phyloP scores from a whole-genome alignment of 768 basidiomycete species.

The Tylopilus subfusipes region DNA sequence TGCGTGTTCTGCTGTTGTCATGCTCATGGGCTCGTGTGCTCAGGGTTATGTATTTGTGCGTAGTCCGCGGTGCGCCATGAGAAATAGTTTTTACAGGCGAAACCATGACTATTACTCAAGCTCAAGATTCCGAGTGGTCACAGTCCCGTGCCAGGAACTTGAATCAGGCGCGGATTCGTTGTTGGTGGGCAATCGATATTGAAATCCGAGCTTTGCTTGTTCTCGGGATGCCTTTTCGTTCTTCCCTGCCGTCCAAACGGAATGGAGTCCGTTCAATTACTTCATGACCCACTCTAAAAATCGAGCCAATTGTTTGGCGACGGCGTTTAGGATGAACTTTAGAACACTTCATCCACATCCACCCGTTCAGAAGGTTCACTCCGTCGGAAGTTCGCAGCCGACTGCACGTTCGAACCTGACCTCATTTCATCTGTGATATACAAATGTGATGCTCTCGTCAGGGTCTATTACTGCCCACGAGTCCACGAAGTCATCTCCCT shows the following conservation, averaged over 20 bases:
- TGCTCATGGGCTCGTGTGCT: slow-evolving; percentile 7
- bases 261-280: slow-evolving; percentile 7
- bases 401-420: slow-evolving; percentile 15
- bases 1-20: slow-evolving; percentile 17
- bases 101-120: background rate
- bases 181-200: background rate
- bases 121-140: background rate
- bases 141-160: background rate
- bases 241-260: background rate
- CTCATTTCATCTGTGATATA: slow-evolving; percentile 16
- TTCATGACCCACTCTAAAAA: slow-evolving; percentile 1
- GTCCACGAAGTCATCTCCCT: slow-evolving; percentile 4
- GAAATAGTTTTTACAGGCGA: slow-evolving; percentile 12
- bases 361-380: slow-evolving; percentile 6
- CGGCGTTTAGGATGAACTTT: slow-evolving; percentile 17
- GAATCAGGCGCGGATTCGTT: background rate
- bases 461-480: slow-evolving; percentile 2
- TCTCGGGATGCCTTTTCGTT: slow-evolving; percentile 7
- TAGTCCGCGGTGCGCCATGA: slow-evolving; percentile 15
- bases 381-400: slow-evolving; percentile 13
- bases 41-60: slow-evolving; percentile 24
- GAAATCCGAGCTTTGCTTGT: slow-evolving; percentile 1
- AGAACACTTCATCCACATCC: slow-evolving; percentile 1
- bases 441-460: background rate
- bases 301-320: background rate